Base-by-base conservation (phyloP, 257 asterid species). In the Ophiorrhiza pumila region DNA sequence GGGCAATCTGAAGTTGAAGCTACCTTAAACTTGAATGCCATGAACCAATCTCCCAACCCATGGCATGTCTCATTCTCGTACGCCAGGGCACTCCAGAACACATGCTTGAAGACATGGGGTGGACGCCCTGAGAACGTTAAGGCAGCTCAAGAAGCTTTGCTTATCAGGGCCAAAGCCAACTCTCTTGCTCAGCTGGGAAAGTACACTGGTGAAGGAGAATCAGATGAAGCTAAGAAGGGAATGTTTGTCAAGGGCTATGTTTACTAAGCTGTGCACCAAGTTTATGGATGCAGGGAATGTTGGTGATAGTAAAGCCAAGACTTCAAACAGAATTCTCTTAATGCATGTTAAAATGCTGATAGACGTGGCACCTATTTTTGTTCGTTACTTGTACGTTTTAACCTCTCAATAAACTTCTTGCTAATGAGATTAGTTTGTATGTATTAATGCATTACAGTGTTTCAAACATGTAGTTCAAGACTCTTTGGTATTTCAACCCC, bases 1-100 rank as follows among this genome's bases (percentile, higher is more conserved):
- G 96, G 96, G 43, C 96, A 89, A 77, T 89, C 96, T 3, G 96
- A 89, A 82, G 96, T 89, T 46, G 96, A 89, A 80, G 96, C 93
- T 0, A 89, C 96, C 45, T 75, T 87, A 71, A 89, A 89, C 87
- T 77, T 89, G 88, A 89, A 89, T 20, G 96, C 96, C 12, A 89
- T 89, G 96, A 89, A 89, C 87, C 96, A 89, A 80, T 71, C 93
- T 57, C 85, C 96, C 23, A 89, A 85, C 88, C 96, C 93, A 1
- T 89, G 94, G 94, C 96, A 87, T 74, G 92, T 88, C 27, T 90
- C 96, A 0, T 86, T 89, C 87, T 87, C 96, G 9, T 89, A 87
- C 47, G 96, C 96, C 2, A 77, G 96, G 73, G 96, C 96, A 4
- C 91, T 89, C 23, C 96, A 87, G 83, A 89, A 87, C 91, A 87